phyloP scores from a whole-genome alignment of 176 grass and related monocot species.

The Raddia guianensis region DNA sequence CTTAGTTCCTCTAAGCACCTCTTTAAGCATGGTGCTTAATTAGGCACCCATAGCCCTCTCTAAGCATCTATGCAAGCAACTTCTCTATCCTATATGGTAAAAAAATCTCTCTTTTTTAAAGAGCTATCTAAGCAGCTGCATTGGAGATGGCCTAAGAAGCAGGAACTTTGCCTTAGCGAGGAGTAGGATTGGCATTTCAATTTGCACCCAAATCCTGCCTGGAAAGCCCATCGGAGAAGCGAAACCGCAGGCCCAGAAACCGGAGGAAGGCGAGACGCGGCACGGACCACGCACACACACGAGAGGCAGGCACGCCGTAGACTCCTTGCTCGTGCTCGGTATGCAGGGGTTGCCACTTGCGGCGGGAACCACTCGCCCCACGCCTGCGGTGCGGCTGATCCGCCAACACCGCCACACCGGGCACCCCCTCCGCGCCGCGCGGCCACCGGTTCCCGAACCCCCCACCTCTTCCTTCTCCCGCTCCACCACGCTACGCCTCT shows the following conservation, averaged over 20 bases:
- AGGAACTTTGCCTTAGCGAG: too few species aligned
- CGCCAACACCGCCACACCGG: conserved; percentile 40
- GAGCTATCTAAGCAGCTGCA: too few species aligned
- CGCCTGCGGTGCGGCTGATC: conserved; percentile 43
- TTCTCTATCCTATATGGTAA: too few species aligned
- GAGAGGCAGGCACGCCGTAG: too few species aligned
- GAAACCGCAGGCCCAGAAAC: background rate
- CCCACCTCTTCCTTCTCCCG: conserved; percentile 26
- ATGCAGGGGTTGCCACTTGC: conserved; percentile 12
- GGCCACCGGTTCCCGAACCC: conserved; percentile 20
- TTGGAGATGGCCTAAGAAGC: too few species aligned
- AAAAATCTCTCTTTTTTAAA: too few species aligned
- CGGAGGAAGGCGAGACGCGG: background rate
- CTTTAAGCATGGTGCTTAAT: too few species aligned
- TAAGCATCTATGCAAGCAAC: too few species aligned
- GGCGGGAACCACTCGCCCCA: conserved; percentile 25
- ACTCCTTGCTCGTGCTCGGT: too few species aligned
- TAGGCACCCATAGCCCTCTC: too few species aligned
- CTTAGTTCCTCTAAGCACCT: too few species aligned
- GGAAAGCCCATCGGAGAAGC: background rate
- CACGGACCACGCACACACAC: background rate
- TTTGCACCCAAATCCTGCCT: background rate
- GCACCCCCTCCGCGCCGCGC: background rate
- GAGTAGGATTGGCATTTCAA: too few species aligned
- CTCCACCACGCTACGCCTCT: conserved; percentile 8